These are phyloP conservation scores for Globisporangium abappressorium DNA, from an alignment of 352 stramenopile genomes.

Conservation along the genomic window DNA sequence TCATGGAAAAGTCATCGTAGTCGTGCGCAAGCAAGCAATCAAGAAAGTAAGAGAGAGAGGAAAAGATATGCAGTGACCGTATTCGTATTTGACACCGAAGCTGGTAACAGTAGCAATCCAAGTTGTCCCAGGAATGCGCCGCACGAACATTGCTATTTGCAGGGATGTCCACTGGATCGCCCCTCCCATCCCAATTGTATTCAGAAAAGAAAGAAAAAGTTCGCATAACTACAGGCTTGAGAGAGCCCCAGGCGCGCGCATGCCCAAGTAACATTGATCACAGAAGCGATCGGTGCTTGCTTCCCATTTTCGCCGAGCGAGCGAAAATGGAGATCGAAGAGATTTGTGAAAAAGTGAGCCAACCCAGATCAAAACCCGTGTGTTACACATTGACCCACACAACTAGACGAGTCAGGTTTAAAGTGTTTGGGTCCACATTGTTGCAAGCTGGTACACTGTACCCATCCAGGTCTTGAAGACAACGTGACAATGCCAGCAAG, in stretches of 20 bases:
- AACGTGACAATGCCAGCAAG: too few relatives aligned
- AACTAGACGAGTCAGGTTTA: too few relatives aligned
- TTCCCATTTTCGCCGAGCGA: neutral
- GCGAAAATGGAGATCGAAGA: neutral
- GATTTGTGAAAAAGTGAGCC: too few relatives aligned
- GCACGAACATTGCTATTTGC: neutral
- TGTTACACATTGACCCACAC: too few relatives aligned
- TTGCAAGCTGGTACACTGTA: too few relatives aligned
- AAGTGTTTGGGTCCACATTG: too few relatives aligned
- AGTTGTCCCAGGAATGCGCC: neutral
- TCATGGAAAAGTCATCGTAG: constrained; percentile 97
- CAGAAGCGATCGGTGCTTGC: neutral
- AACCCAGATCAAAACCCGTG: too few relatives aligned
- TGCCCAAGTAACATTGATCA: neutral
- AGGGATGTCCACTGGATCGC: neutral
- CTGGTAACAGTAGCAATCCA: constrained; percentile 5
- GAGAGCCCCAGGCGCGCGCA: neutral
- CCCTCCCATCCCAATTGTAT: neutral
- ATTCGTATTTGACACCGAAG: constrained; percentile 2
- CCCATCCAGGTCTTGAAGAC: too few relatives aligned
- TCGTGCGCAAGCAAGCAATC: neutral
- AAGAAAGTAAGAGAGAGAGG: neutral
- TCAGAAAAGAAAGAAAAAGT: neutral
- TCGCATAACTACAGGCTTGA: neutral
- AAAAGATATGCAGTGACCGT: neutral